Percentiles rank a stretch among this genome's conserved stretches.
phyloP scores from a whole-genome alignment of 768 basidiomycete genomes.

The Steccherinum ochraceum region DNA sequence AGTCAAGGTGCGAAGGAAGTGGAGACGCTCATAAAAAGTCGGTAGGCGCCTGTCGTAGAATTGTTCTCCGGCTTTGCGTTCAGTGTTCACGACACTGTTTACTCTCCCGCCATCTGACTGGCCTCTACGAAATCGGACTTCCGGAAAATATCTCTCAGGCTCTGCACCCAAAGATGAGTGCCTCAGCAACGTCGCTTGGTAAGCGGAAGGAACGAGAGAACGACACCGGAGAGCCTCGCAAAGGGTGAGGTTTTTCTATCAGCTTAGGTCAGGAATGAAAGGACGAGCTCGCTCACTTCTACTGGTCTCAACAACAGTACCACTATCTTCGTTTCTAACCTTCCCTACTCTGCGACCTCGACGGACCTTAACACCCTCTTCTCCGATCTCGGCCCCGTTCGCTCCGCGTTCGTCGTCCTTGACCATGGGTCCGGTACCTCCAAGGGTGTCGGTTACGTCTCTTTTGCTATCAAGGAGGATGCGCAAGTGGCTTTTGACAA shows the following conservation, averaged over 20 bases:
- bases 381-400: slow-evolving; percentile 92
- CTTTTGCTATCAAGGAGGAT: slow-evolving; percentile 86
- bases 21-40: neutral
- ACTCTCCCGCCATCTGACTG: no score
- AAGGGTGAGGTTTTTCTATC: neutral
- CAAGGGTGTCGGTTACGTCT: slow-evolving; percentile 96
- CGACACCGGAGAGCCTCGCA: slow-evolving; percentile 15
- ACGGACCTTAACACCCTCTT: slow-evolving; percentile 89
- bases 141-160: no score
- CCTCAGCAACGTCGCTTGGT: slow-evolving; percentile 23
- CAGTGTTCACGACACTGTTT: no score
- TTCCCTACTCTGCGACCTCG: slow-evolving; percentile 87
- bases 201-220: slow-evolving; percentile 37
- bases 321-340: slow-evolving; percentile 89
- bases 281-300: neutral
- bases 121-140: no score
- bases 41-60: neutral
- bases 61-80: neutral
- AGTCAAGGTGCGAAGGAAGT: neutral
- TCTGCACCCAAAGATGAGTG: no score
- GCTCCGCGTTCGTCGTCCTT: slow-evolving; percentile 88
- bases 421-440: slow-evolving; percentile 69
- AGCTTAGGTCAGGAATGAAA: neutral
- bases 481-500: slow-evolving; percentile 68
- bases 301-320: no score